A percentile compares a stretch with the other conserved stretches of the same genome.
Evolutionary conservation across 768 basidiomycete species (phyloP).

Genomic region (Lactarius evosmus): DNA sequence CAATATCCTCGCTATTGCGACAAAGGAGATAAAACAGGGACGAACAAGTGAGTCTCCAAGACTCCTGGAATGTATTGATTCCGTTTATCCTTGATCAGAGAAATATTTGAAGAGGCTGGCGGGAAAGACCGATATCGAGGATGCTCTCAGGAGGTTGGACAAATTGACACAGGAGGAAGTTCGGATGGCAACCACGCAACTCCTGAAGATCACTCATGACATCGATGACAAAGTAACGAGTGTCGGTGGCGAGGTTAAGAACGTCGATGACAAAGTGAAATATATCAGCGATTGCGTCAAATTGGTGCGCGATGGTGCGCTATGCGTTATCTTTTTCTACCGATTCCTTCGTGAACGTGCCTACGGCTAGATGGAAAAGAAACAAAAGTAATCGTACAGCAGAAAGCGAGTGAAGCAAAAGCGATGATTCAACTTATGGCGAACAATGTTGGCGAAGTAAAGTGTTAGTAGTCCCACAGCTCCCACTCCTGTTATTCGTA

Average conservation of each 20-base stretch:
- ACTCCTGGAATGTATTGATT: rapidly evolving
- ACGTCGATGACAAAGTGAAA: not conserved
- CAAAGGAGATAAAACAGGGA: conserved; percentile 6
- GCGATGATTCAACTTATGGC: not conserved
- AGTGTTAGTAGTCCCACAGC: not conserved
- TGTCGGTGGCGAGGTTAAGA: not conserved
- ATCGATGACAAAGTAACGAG: not conserved
- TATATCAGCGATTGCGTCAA: not conserved
- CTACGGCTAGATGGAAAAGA: not conserved
- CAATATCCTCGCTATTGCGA: not conserved
- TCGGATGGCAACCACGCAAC: not conserved
- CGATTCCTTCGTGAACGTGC: not conserved
- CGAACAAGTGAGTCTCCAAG: not conserved
- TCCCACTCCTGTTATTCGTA: not conserved
- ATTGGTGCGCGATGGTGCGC: not conserved
- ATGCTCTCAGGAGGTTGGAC: not conserved
- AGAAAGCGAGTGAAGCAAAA: not conserved
- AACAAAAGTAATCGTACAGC: not conserved
- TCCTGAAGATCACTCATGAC: not conserved
- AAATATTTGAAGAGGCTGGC: not conserved
- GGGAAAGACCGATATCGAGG: not conserved
- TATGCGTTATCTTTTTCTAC: not conserved
- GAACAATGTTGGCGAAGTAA: not conserved
- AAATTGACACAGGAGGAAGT: not conserved
- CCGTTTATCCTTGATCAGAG: not conserved